These are phyloP conservation scores for Cadophora sp. DNA, from an alignment of 2,329 filamentous ascomycete genomes.

Conservation along the genomic window DNA sequence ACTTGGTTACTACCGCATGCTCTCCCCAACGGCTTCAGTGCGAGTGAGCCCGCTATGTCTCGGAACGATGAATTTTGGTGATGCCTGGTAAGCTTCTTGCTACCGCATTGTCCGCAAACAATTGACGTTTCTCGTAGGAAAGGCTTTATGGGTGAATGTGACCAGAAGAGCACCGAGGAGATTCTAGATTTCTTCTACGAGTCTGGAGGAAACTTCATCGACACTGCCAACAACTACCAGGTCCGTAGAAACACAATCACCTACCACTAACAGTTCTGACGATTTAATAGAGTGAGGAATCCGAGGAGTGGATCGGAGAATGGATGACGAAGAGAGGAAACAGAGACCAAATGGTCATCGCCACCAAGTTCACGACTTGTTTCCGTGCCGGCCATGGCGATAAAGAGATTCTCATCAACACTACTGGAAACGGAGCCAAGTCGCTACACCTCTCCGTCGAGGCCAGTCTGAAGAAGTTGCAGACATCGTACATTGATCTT, in stretches of 20 bases:
- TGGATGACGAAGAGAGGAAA: slow-evolving; percentile 72
- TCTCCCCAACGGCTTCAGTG: slow-evolving; percentile 69
- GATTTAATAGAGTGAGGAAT: slow-evolving; percentile 57
- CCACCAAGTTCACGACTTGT: slow-evolving; percentile 61
- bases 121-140: slow-evolving; percentile 48
- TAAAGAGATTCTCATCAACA: slow-evolving; percentile 53
- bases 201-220: slow-evolving; percentile 72
- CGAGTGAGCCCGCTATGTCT: slow-evolving; percentile 72
- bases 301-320: slow-evolving; percentile 71
- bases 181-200: slow-evolving; percentile 63
- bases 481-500: slow-evolving; percentile 74
- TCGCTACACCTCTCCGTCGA: slow-evolving; percentile 62
- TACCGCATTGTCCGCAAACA: not conserved
- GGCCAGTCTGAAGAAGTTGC: slow-evolving; percentile 63
- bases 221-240: slow-evolving; percentile 72
- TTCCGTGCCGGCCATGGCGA: slow-evolving; percentile 42
- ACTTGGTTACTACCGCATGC: slow-evolving; percentile 68
- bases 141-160: slow-evolving; percentile 67
- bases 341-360: slow-evolving; percentile 70
- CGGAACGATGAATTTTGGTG: slow-evolving; percentile 70
- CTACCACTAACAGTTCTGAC: not conserved
- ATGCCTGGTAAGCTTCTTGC: slow-evolving; percentile 52
- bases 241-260: slow-evolving; percentile 15
- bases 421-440: slow-evolving; percentile 66
- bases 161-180: slow-evolving; percentile 62